phyloP scores from a whole-genome alignment of 805 yeast species.

The Saccharomyces kudriavzevii region DNA sequence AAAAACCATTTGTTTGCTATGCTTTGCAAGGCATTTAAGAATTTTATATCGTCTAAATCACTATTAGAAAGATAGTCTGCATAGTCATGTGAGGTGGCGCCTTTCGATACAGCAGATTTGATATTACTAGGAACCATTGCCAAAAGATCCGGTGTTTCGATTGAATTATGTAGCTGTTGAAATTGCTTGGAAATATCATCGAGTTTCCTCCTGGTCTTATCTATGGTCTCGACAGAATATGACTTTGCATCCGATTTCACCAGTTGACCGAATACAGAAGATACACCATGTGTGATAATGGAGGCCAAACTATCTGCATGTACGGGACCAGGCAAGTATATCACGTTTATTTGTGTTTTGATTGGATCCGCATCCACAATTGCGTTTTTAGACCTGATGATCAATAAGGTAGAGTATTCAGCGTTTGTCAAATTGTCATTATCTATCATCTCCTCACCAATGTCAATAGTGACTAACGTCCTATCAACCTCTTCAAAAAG shows the following conservation, averaged over 20 bases:
- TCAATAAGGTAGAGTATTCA: conserved; percentile 23
- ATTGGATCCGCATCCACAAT: conserved; percentile 21
- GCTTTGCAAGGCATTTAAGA: conserved; percentile 62
- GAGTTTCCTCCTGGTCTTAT: conserved; percentile 51
- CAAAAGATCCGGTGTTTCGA: conserved; percentile 59
- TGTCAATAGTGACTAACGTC: conserved; percentile 2
- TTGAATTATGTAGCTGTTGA: conserved; percentile 56
- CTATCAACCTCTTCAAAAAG: conserved; percentile 16
- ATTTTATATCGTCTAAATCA: conserved; percentile 40
- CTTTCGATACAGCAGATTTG: conserved; percentile 31
- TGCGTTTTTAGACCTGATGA: conserved; percentile 39
- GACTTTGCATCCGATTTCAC: conserved; percentile 13
- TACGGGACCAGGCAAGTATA: conserved; percentile 28
- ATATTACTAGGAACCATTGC: conserved; percentile 46
- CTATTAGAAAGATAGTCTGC: conserved; percentile 30
- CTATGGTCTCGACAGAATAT: conserved; percentile 30
- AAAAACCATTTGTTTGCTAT: conserved; percentile 69
- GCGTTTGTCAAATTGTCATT: conserved; percentile 5
- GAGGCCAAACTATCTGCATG: conserved; percentile 47
- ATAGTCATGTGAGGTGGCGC: conserved; percentile 25
- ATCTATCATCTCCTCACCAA: conserved; percentile 6
- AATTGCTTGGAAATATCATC: conserved; percentile 61
- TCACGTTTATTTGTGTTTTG: conserved; percentile 29
- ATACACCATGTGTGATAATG: conserved; percentile 53
- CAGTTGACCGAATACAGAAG: conserved; percentile 57